A percentile compares a stretch with the other conserved stretches of the same genome.
Evolutionary conservation across 2,329 filamentous ascomycete species (phyloP).

Genomic region (Penicillium aurantiogriseum): DNA sequence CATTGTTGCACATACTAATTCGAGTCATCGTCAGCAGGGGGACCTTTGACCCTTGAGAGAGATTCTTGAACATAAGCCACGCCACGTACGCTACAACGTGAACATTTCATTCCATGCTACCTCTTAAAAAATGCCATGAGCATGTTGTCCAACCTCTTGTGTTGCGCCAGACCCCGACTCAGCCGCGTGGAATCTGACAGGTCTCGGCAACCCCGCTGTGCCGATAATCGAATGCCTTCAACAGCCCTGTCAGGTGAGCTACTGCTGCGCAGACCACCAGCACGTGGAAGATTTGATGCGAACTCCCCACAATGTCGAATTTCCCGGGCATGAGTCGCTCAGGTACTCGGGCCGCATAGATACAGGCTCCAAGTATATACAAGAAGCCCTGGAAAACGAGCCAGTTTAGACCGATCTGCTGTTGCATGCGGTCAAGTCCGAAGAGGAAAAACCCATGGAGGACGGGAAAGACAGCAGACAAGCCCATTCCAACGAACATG

Average conservation of each 20-base stretch:
- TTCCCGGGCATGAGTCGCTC: conserved; percentile 73
- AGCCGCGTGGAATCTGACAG: conserved; percentile 42
- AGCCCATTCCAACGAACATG: conserved; percentile 86
- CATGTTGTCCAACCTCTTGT: conserved; percentile 24
- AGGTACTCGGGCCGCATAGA: conserved; percentile 84
- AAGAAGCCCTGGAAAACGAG: conserved; percentile 74
- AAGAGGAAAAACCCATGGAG: conserved; percentile 70
- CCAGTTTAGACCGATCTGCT: conserved; percentile 77
- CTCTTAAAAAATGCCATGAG: conserved; percentile 20
- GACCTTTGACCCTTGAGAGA: conserved; percentile 4
- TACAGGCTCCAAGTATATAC: conserved; percentile 79
- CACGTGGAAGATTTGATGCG: conserved; percentile 94
- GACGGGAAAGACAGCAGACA: conserved; percentile 80
- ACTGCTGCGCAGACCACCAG: conserved; percentile 79
- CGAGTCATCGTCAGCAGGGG: conserved; percentile 24
- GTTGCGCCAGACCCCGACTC: conserved; percentile 13
- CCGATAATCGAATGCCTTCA: conserved; percentile 82
- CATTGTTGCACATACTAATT: conserved; percentile 27
- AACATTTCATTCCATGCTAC: conserved; percentile 22
- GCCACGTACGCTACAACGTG: conserved; percentile 7
- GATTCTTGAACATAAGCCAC: conserved; percentile 3
- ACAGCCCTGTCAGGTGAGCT: conserved; percentile 76
- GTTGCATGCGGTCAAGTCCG: conserved; percentile 64
- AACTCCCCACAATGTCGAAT: conserved; percentile 90
- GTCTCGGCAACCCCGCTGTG: conserved; percentile 60